Base-by-base conservation (phyloP, 768 basidiomycete genomes). In the Pleurotus tuoliensis region DNA sequence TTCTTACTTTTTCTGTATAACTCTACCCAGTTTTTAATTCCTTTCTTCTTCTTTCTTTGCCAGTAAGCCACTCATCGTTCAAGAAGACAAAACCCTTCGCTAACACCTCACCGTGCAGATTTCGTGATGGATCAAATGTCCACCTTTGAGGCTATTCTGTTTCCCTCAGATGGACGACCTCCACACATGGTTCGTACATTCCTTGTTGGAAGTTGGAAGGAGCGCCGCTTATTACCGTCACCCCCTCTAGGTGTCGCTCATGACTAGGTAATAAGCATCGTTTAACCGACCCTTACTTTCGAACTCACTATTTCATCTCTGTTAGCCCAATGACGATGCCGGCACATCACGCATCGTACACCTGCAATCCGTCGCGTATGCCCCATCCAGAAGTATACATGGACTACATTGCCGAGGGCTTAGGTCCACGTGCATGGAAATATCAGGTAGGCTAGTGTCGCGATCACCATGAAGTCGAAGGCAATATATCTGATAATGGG, bases 351-450 rank as follows among this genome's bases (percentile, higher is more conserved):
- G 71, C 71, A 12, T 69, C 76, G 9, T 78, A 78, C 54, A 75
- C 75, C 44, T 66, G 72, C 55, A 69, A 76, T 25, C 77, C 78
- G 30, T 71, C 82, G 46, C 83, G 86, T 52, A 80, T 89, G 76
- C 90, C 90, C 0, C 90, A 92, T 68, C 90, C 90, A 9, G 89
- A 92, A 68, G 81, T 89, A 41, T 83, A 88, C 66, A 92, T 92
- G 90, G 88, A 92, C 59, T 63, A 82, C 78, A 84, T 92, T 62
- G 88, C 87, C 64, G 88, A 91, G 71, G 80, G 82, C 53, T 76
- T 82, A 58, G 86, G 84, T 30, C 71, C 82, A 15, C 79, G 83
- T 56, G 81, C 84, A 13, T 92, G 90, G 89, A 80, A 81, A 64
- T 88, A 82, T 67, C 82, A 87, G 72, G 89, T 89, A 60, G 63